phyloP scores from a whole-genome alignment of 257 asterid species.

The Scutellaria baicalensis region DNA sequence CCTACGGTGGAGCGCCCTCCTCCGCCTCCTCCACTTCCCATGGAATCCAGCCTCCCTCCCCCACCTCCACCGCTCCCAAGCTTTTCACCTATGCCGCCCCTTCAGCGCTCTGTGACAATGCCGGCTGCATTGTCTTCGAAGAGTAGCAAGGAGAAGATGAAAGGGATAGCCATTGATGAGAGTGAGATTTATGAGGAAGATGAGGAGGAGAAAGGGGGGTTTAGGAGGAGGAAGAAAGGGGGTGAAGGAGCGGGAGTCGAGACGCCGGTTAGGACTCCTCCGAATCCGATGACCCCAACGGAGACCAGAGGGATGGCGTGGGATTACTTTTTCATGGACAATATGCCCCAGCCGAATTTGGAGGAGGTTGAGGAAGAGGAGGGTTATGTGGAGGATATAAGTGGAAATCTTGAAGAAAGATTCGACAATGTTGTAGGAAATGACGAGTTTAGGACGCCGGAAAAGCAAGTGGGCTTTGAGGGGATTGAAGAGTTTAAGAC shows the following conservation, averaged over 20 bases:
- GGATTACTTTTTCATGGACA: constrained; percentile 76
- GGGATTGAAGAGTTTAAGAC: constrained; percentile 59
- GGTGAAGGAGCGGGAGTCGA: constrained; percentile 20
- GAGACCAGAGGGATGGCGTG: constrained; percentile 66
- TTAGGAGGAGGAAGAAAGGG: constrained; percentile 39
- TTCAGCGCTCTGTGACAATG: constrained; percentile 74
- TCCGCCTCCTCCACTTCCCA: constrained; percentile 56
- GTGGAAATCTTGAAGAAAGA: constrained; percentile 22
- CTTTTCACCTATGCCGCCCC: constrained; percentile 75
- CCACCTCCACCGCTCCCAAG: constrained; percentile 77
- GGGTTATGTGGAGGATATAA: constrained; percentile 33
- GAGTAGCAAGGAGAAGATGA: constrained; percentile 44
- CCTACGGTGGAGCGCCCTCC: constrained; percentile 45
- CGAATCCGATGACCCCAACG: constrained; percentile 51
- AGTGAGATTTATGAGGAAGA: constrained; percentile 28
- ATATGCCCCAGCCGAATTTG: constrained; percentile 33
- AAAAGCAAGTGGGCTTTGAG: constrained; percentile 41
- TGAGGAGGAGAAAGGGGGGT: constrained; percentile 32
- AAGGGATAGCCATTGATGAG: constrained; percentile 39
- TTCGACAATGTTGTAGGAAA: constrained; percentile 28
- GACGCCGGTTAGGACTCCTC: constrained; percentile 45
- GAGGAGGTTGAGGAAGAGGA: constrained; percentile 55
- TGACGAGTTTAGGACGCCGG: constrained; percentile 62
- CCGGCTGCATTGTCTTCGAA: constrained; percentile 51
- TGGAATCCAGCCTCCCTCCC: constrained; percentile 57